Base-by-base conservation (phyloP, 371 early-diverging fungal species). In the Fennellomyces sp. region DNA sequence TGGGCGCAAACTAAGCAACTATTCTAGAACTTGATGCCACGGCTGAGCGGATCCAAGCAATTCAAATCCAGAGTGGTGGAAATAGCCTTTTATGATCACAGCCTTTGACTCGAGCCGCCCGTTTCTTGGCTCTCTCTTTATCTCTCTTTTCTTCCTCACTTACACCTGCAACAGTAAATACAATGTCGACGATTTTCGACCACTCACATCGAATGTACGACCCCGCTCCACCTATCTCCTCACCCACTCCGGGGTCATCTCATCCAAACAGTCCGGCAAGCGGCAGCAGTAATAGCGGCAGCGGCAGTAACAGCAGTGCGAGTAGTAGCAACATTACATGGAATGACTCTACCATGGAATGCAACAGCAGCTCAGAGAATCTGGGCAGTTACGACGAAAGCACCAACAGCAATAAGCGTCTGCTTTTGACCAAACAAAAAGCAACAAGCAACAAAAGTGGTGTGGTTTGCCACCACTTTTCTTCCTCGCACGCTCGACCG, bases 391-490 rank as follows among this genome's bases (percentile, higher is more conserved):
- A 8, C 39, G n/a, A 21, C 15, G 13, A 12, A 25, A 29, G n/a
- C 13, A 28, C 11, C 41, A 55, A 55, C 56, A 35, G 39, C 56
- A 54, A 54, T 54, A 19, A 47, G 12, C 11, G 7, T 1, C 38
- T 21, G 0, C 31, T 53, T 53, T 33, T 53, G 45, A 45, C 17
- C 23, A 45, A 45, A 45, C 17, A 19, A 45, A 39, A 1, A 39
- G n/a, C 17, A 39, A 45, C 21, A 45, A 45, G 19, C n/a, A 41
- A 10, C 19, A 45, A 45, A 8, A 45, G 23, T 23, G 23, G 23
- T 6, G 10, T 45, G 21, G 45, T 21, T 5, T 45, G 45, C 23
- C 45, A 45, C 45, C 45, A 45, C n/a, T 45, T 21, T n/a, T 45
- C 45, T 10, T 21, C 45, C 23, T n/a, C n/a, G n/a, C 45, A 45